Conservation (phyloP, 2,329 filamentous ascomycete species). For the Colletotrichum chlorophyti region DNA sequence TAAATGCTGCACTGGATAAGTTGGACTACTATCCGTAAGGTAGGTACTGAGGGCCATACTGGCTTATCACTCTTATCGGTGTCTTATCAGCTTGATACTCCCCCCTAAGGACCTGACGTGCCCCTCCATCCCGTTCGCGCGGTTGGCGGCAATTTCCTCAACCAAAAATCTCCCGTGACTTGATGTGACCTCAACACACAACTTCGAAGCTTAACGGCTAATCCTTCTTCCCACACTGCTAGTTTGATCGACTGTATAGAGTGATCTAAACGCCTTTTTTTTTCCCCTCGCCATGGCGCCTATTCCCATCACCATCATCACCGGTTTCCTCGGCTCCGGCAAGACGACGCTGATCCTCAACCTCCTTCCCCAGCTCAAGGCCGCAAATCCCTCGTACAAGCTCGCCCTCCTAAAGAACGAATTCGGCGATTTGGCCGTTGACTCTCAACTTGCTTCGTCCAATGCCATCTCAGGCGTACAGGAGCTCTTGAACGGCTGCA, state of each 20-base stretch:
- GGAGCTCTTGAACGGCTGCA: constrained; percentile 95
- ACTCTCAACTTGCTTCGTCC: constrained; percentile 87
- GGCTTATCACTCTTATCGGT: constrained; percentile 21
- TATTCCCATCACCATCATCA: constrained; percentile 92
- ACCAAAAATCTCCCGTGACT: constrained; percentile 19
- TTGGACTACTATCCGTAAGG: no score
- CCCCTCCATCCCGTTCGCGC: constrained; percentile 16
- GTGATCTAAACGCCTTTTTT: not conserved
- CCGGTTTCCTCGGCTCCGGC: constrained; percentile 93
- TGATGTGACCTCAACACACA: constrained; percentile 17
- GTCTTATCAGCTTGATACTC: not conserved
- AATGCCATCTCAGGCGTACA: constrained; percentile 86
- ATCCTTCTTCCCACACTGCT: not conserved
- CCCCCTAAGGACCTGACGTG: no score
- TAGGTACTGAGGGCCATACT: no score
- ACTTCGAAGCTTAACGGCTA: constrained; percentile 8
- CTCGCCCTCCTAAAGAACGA: constrained; percentile 98
- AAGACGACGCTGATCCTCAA: constrained; percentile 97
- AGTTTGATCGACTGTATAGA: not conserved
- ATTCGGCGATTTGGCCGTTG: constrained; percentile 92
- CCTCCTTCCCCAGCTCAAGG: constrained; percentile 85
- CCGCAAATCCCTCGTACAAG: constrained; percentile 76
- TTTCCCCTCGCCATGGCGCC: constrained; percentile 59
- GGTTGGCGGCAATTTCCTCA: constrained; percentile 21
- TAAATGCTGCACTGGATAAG: constrained; percentile 3